A percentile compares a stretch with the other conserved stretches of the same genome.
phyloP scores from a whole-genome alignment of 108 stramenopile genomes.

The Fistulifera solaris region DNA sequence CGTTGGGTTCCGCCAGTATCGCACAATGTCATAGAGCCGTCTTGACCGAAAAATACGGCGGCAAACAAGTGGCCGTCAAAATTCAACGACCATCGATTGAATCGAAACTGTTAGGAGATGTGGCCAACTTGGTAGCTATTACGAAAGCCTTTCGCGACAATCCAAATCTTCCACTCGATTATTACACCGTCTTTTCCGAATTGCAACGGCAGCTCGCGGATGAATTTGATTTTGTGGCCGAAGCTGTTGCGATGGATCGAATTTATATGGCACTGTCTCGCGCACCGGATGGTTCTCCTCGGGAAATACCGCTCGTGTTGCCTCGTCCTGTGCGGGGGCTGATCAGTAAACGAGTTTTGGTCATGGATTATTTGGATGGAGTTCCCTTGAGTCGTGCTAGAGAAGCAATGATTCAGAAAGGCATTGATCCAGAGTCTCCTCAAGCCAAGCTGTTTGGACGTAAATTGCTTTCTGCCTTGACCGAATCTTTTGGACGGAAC shows the following conservation, averaged over 20 bases:
- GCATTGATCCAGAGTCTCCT: conserved; percentile 76
- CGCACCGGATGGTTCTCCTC: conserved; percentile 34
- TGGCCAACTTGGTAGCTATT: conserved; percentile 83
- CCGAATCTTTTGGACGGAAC: conserved; percentile 84
- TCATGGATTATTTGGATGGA: conserved; percentile 90
- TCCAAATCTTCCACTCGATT: conserved; percentile 80
- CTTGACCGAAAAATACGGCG: conserved; percentile 65
- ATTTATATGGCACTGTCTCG: conserved; percentile 59
- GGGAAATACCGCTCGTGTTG: conserved; percentile 69
- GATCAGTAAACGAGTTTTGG: conserved; percentile 76
- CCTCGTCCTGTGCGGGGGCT: conserved; percentile 84
- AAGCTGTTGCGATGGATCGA: conserved; percentile 92
- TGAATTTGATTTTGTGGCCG: conserved; percentile 94
- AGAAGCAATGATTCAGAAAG: conserved; percentile 82
- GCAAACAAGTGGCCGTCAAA: conserved; percentile 89
- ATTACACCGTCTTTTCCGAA: conserved; percentile 87
- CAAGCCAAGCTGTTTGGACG: conserved; percentile 87
- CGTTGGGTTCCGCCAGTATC: conserved; percentile 51
- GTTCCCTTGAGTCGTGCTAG: conserved; percentile 79
- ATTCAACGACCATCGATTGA: conserved; percentile 89
- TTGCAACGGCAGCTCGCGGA: conserved; percentile 80
- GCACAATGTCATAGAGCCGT: conserved; percentile 94
- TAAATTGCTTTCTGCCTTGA: conserved; percentile 66
- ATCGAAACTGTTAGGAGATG: conserved; percentile 85
- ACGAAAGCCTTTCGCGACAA: conserved; percentile 66